phyloP scores from a whole-genome alignment of 805 yeast species.

The Saturnispora zaruensis region DNA sequence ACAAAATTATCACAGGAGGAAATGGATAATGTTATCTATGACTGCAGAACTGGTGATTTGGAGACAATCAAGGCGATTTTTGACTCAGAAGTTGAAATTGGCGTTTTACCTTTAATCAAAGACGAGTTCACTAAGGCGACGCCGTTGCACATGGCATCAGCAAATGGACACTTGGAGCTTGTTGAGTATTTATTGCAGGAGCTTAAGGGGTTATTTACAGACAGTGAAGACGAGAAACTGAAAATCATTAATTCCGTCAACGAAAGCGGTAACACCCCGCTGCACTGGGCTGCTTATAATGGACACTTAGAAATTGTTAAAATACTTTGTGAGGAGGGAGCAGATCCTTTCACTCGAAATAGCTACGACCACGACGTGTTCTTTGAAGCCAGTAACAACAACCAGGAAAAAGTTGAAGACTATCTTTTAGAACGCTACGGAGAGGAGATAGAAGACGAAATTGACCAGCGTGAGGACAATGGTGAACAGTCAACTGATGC shows the following conservation, averaged over 20 bases:
- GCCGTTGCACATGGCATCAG: slow-evolving; percentile 91
- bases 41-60: slow-evolving; percentile 82
- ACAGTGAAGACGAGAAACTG: slow-evolving; percentile 31
- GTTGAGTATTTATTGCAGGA: slow-evolving; percentile 50
- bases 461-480: slow-evolving; percentile 32
- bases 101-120: slow-evolving; percentile 35
- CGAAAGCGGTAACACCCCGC: slow-evolving; percentile 83
- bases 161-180: slow-evolving; percentile 78
- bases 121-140: slow-evolving; percentile 64
- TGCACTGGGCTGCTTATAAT: slow-evolving; percentile 93
- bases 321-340: slow-evolving; percentile 63
- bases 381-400: slow-evolving; percentile 79
- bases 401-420: slow-evolving; percentile 66
- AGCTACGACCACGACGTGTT: slow-evolving; percentile 71
- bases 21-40: slow-evolving; percentile 70
- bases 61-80: slow-evolving; percentile 66
- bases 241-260: slow-evolving; percentile 46
- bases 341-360: slow-evolving; percentile 78
- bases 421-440: slow-evolving; percentile 61
- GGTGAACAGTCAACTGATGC: slow-evolving; percentile 28
- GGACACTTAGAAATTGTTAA: slow-evolving; percentile 72
- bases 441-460: slow-evolving; percentile 52
- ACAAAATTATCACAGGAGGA: slow-evolving; percentile 54
- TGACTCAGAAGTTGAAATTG: slow-evolving; percentile 42
- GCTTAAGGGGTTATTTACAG: slow-evolving; percentile 24